phyloP scores from a whole-genome alignment of 129 eudicot genomes.

The Chrysanthemum makinoi region DNA sequence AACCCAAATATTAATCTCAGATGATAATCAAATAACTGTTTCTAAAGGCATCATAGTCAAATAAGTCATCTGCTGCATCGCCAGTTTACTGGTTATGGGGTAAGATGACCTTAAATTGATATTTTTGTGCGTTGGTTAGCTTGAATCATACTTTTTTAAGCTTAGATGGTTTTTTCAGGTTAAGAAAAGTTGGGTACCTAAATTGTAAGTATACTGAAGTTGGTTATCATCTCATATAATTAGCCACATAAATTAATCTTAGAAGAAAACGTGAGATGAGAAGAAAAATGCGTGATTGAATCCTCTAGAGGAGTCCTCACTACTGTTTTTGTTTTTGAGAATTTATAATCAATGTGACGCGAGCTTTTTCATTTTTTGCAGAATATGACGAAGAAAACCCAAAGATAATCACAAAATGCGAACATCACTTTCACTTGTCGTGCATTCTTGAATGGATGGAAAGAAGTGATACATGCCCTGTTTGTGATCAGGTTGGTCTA shows the following conservation, averaged over 20 bases:
- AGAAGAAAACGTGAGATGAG: background rate
- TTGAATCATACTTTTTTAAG: too few relatives aligned
- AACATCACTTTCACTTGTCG: constrained; percentile 90
- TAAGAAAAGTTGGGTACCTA: too few relatives aligned
- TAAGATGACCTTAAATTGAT: too few relatives aligned
- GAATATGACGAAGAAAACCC: constrained; percentile 92
- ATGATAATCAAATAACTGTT: too few relatives aligned
- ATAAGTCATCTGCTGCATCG: too few relatives aligned
- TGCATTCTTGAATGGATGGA: constrained; percentile 99
- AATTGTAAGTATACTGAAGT: too few relatives aligned
- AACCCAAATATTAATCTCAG: too few relatives aligned
- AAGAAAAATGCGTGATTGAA: background rate
- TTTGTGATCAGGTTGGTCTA: constrained; percentile 78
- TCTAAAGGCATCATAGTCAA: too few relatives aligned
- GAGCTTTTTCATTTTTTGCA: constrained; percentile 33
- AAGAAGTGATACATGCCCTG: constrained; percentile 92
- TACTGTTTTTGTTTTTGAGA: background rate
- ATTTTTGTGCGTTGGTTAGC: too few relatives aligned
- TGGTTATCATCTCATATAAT: background rate
- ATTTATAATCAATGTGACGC: background rate
- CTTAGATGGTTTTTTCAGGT: too few relatives aligned
- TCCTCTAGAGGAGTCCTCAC: background rate
- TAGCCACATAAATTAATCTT: background rate
- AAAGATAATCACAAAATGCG: constrained; percentile 80
- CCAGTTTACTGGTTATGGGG: too few relatives aligned